Percentiles rank a stretch among this genome's conserved stretches.
phyloP scores from a whole-genome alignment of 768 basidiomycete species.

The Trametes sanguinea region DNA sequence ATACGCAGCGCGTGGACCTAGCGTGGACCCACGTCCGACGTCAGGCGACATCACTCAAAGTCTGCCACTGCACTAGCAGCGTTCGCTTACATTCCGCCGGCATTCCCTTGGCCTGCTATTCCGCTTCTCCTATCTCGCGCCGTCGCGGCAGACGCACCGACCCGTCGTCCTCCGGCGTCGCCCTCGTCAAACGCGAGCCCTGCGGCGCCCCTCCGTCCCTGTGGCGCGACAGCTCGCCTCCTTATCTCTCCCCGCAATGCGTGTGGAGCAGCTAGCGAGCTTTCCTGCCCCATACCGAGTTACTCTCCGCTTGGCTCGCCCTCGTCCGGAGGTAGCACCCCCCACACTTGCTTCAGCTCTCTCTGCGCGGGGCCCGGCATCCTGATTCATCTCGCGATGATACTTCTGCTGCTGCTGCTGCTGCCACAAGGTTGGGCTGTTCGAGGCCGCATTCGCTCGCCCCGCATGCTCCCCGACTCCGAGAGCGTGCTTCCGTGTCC shows the following conservation, averaged over 20 bases:
- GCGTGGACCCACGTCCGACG: background rate
- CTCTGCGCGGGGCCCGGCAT: too few relatives aligned
- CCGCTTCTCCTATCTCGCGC: background rate
- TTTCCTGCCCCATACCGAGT: constrained; percentile 11
- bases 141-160: background rate
- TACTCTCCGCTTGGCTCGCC: constrained; percentile 1
- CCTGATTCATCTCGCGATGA: too few relatives aligned
- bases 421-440: too few relatives aligned
- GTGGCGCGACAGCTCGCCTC: constrained; percentile 2
- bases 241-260: background rate
- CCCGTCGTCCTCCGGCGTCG: background rate
- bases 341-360: too few relatives aligned
- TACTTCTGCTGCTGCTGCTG: too few relatives aligned
- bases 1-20: background rate
- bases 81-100: background rate
- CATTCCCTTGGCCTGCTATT: background rate
- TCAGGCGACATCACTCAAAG: background rate
- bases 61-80: too few relatives aligned
- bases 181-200: too few relatives aligned
- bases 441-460: too few relatives aligned
- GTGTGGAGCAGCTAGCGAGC: background rate
- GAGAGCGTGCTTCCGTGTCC: too few relatives aligned
- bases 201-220: background rate
- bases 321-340: too few relatives aligned
- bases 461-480: too few relatives aligned